A percentile compares a stretch with the other conserved stretches of the same genome.
Conservation (phyloP, 2,329 filamentous ascomycete species). For the Graphiopsis chlorocephala region DNA sequence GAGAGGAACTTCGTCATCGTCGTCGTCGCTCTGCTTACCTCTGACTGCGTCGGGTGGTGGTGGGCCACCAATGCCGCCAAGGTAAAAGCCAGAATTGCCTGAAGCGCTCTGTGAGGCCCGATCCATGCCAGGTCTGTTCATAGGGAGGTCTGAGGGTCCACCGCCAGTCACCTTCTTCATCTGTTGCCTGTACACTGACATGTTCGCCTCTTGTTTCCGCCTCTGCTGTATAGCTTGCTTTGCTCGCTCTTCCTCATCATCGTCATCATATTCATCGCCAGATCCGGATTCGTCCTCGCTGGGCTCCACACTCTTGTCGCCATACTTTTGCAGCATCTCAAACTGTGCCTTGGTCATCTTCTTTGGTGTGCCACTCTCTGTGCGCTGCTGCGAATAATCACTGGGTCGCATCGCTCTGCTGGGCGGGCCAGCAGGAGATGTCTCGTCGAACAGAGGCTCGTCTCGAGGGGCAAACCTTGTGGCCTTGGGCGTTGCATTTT, state of each 20-base stretch:
- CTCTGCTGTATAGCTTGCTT: constrained; percentile 72
- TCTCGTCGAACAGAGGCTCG: constrained; percentile 29
- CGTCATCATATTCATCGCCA: constrained; percentile 63
- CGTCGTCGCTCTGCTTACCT: constrained; percentile 54
- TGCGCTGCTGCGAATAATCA: constrained; percentile 20
- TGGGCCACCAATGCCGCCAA: constrained; percentile 32
- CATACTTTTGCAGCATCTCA: constrained; percentile 70
- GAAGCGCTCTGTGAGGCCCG: constrained; percentile 43
- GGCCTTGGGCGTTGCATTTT: constrained; percentile 26
- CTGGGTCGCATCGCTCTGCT: constrained; percentile 31
- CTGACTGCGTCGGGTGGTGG: constrained; percentile 27
- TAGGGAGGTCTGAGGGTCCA: constrained; percentile 47
- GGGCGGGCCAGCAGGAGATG: constrained; percentile 33
- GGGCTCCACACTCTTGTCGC: constrained; percentile 42
- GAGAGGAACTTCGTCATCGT: constrained; percentile 84
- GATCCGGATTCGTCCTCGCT: constrained; percentile 47
- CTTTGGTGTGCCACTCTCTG: constrained; percentile 46
- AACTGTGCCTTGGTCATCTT: constrained; percentile 90
- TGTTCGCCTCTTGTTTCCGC: constrained; percentile 83
- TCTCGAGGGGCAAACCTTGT: constrained; percentile 18
- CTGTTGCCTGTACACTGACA: constrained; percentile 85
- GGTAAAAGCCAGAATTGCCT: constrained; percentile 22
- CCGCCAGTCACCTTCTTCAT: constrained; percentile 97
- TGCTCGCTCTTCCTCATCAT: constrained; percentile 75
- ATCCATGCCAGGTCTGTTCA: constrained; percentile 53